These are phyloP conservation scores for Polygonum maritimum DNA, from an alignment of 148 eudicot species.

Conservation along the genomic window DNA sequence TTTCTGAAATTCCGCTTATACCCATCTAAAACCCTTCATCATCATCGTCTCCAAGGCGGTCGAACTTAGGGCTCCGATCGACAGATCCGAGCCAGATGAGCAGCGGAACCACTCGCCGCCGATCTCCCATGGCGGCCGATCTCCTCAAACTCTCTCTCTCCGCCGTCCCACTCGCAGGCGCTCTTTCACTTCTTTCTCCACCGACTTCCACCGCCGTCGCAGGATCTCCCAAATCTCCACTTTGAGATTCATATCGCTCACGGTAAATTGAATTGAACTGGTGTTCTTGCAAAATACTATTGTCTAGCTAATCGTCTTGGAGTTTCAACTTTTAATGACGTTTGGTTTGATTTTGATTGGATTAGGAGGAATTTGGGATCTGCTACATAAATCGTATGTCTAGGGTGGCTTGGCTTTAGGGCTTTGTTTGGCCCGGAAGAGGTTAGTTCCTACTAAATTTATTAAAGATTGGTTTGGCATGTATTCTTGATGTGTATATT, in stretches of 20 bases:
- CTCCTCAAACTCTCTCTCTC: conserved; percentile 42
- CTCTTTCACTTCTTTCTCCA: not conserved
- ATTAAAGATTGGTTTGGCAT: not conserved
- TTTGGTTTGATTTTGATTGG: not conserved
- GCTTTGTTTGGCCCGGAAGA: conserved; percentile 89
- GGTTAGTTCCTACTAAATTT: conserved; percentile 29
- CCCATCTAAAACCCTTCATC: too few relatives aligned
- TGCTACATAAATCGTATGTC: conserved; percentile 76
- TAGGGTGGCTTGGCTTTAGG: conserved; percentile 81
- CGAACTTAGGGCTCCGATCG: too few relatives aligned
- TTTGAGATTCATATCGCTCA: conserved; percentile 81
- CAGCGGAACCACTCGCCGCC: too few relatives aligned
- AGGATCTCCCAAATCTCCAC: not conserved
- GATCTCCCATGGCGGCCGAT: conserved; percentile 25
- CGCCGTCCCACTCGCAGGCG: conserved; percentile 19
- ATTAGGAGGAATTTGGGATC: conserved; percentile 61
- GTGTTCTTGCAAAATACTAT: not conserved
- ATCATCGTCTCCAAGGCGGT: too few relatives aligned
- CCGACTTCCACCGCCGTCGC: conserved; percentile 11
- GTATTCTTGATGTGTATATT: not conserved
- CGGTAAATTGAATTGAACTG: conserved; percentile 31
- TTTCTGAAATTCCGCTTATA: too few relatives aligned
- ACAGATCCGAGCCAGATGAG: too few relatives aligned
- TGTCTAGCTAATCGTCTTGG: not conserved
- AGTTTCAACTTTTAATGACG: not conserved